Evolutionary conservation across 148 eudicot species (phyloP).

Genomic region (Chenopodium berlandieri): DNA sequence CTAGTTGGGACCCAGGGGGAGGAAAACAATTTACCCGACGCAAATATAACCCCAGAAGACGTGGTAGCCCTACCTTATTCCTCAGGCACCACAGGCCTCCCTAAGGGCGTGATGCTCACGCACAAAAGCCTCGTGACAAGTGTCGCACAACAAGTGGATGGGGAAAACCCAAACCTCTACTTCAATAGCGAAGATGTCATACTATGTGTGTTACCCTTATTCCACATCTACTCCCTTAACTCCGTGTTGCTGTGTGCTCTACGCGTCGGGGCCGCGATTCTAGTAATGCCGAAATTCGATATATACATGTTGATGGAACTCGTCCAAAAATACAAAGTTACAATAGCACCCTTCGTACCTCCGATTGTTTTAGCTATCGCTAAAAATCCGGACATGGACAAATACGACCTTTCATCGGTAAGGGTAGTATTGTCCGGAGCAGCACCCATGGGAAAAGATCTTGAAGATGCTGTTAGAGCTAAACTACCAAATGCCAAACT

Average conservation of each 20-base stretch:
- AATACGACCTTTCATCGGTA: constrained; percentile 65
- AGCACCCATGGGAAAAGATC: constrained; percentile 87
- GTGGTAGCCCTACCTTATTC: constrained; percentile 83
- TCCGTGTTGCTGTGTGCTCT: constrained; percentile 68
- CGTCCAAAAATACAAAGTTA: constrained; percentile 61
- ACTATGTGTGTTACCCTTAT: constrained; percentile 78
- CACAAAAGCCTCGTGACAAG: constrained; percentile 74
- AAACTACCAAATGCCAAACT: constrained; percentile 77
- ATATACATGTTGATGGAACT: constrained; percentile 56
- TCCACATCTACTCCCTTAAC: constrained; percentile 76
- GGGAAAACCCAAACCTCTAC: constrained; percentile 75
- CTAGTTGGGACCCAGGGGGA: constrained; percentile 24
- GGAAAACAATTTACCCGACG: constrained; percentile 26
- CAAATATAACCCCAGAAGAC: constrained; percentile 50
- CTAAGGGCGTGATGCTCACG: constrained; percentile 83
- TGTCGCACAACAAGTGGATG: constrained; percentile 85
- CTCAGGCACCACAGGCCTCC: constrained; percentile 85
- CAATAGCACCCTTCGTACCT: constrained; percentile 85
- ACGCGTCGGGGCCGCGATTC: constrained; percentile 65
- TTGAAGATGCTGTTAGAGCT: constrained; percentile 58
- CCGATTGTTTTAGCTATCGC: constrained; percentile 78
- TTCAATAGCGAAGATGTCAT: constrained; percentile 60
- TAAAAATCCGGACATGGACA: constrained; percentile 56
- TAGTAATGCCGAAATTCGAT: constrained; percentile 81
- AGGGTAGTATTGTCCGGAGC: constrained; percentile 75